Conservation (phyloP, 108 stramenopile genomes). For the Cyclotella kingstonii region DNA sequence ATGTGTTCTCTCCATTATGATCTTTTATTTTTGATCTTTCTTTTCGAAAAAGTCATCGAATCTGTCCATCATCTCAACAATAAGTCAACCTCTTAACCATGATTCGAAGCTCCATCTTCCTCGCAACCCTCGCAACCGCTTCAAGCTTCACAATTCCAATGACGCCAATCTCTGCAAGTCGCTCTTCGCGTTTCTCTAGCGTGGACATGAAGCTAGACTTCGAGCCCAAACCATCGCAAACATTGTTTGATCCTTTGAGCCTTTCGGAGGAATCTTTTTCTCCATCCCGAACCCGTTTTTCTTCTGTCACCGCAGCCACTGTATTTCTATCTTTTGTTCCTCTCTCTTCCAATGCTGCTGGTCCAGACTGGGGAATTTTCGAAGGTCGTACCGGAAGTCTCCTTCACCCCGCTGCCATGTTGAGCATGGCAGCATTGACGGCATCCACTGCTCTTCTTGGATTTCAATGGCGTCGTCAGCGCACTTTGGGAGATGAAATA, state of each 20-base stretch:
- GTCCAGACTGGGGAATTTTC: slow-evolving; percentile 69
- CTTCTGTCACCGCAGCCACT: slow-evolving; percentile 22
- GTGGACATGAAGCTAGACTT: slow-evolving; percentile 4
- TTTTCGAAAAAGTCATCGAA: too few species aligned
- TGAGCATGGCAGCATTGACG: slow-evolving; percentile 57
- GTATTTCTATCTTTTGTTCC: slow-evolving; percentile 8
- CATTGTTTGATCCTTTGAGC: slow-evolving; percentile 18
- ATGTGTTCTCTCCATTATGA: too few species aligned
- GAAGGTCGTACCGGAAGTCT: slow-evolving; percentile 79
- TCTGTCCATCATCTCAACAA: too few species aligned
- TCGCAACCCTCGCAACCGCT: slow-evolving; percentile 11
- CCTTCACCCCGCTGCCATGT: slow-evolving; percentile 90
- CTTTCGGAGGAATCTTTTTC: slow-evolving; percentile 11
- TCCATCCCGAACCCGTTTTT: neutral
- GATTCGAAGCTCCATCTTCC: slow-evolving; percentile 4
- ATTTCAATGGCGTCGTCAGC: slow-evolving; percentile 90
- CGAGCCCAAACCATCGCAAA: neutral
- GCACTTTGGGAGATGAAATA: slow-evolving; percentile 89
- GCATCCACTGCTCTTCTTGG: slow-evolving; percentile 85
- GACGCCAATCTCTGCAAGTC: neutral
- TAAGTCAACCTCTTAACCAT: slow-evolving; percentile 5
- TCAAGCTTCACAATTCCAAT: slow-evolving; percentile 21
- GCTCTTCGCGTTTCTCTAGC: neutral
- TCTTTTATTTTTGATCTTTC: too few species aligned
- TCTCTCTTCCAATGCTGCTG: slow-evolving; percentile 42